Conservation (phyloP, 768 basidiomycete species). For the Calocera cornea region DNA sequence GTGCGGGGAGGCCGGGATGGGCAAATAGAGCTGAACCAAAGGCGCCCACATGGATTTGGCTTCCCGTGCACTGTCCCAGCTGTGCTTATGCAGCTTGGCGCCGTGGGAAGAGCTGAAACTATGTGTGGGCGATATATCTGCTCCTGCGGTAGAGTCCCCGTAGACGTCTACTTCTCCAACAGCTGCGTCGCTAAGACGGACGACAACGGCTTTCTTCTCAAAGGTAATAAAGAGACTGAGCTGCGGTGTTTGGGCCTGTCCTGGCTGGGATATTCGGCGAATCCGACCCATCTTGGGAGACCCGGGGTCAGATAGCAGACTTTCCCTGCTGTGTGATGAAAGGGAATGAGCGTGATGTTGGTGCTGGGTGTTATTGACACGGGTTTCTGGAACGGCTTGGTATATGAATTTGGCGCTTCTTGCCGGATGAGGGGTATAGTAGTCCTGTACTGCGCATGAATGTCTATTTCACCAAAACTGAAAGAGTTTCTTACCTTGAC, state of each 20-base stretch:
- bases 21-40: not conserved
- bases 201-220: conserved; percentile 78
- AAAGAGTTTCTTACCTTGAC: conserved; percentile 44
- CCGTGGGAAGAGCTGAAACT: not conserved
- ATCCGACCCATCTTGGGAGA: not conserved
- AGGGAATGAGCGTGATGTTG: conserved; percentile 15
- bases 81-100: not conserved
- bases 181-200: conserved; percentile 65
- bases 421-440: conserved; percentile 62
- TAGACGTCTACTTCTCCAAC: conserved; percentile 55
- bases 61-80: not conserved
- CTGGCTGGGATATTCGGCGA: not conserved
- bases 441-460: conserved; percentile 43
- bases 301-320: not conserved
- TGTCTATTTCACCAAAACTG: not conserved
- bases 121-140: not conserved
- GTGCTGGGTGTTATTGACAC: conserved; percentile 39
- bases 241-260: conserved; percentile 35
- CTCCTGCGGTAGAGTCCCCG: conserved; percentile 29
- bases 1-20: conserved; percentile 5
- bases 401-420: conserved; percentile 50
- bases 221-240: conserved; percentile 71
- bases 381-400: conserved; percentile 10
- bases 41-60: not conserved
- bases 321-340: conserved; percentile 10